Conservation (phyloP, 257 asterid species). For the Solanum bukasovii region DNA sequence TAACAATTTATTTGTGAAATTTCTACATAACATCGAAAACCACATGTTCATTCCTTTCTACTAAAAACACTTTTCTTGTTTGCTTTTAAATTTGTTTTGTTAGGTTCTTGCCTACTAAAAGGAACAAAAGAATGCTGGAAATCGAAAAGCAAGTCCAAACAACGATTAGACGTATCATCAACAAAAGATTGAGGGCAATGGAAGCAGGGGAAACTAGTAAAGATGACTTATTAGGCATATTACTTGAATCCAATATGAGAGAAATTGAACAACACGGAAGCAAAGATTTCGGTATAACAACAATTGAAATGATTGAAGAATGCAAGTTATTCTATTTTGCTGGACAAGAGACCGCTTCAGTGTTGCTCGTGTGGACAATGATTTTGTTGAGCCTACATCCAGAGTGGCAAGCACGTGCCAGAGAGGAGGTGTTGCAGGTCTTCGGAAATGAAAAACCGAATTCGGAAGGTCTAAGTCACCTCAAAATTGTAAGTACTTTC, state of each 20-base stretch:
- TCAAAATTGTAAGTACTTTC: conserved; percentile 18
- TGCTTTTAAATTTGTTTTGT: not conserved
- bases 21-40: not conserved
- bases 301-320: conserved; percentile 20
- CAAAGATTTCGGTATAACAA: conserved; percentile 5
- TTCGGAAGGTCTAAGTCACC: conserved; percentile 13
- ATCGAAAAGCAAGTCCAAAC: conserved; percentile 1
- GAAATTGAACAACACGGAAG: conserved; percentile 3
- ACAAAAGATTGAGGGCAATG: conserved; percentile 18
- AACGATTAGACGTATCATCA: conserved; percentile 12
- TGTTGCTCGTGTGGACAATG: conserved; percentile 45
- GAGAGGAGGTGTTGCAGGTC: conserved; percentile 21
- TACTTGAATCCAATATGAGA: conserved; percentile 6
- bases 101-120: conserved; percentile 37
- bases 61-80: not conserved
- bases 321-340: conserved; percentile 43
- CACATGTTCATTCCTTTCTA: not conserved
- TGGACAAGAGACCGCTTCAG: conserved; percentile 49
- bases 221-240: conserved; percentile 6
- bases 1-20: not conserved
- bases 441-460: conserved; percentile 21
- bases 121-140: conserved; percentile 13
- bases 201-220: conserved; percentile 3
- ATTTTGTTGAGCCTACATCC: conserved; percentile 13
- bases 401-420: conserved; percentile 28